Conservation (phyloP, 2,329 filamentous ascomycete species). For the Fusarium agapanthi region DNA sequence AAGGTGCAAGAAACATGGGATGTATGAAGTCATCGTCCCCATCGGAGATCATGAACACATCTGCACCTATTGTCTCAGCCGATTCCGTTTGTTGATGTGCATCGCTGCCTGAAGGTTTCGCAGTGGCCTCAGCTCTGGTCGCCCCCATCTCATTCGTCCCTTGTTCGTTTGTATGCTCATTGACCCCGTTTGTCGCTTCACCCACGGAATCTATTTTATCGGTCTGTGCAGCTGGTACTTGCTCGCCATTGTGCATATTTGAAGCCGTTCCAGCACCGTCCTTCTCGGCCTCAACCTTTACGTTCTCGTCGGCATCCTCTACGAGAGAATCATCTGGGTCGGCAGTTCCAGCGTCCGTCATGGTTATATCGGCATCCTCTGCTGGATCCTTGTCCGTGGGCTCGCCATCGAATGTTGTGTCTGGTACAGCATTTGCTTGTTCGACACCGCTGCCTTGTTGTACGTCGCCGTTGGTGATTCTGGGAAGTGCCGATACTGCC, state of each 20-base stretch:
- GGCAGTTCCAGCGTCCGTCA: constrained; percentile 44
- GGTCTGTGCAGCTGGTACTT: background rate
- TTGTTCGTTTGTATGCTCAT: background rate
- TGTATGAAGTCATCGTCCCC: constrained; percentile 68
- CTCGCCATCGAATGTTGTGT: constrained; percentile 3
- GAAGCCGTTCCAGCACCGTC: background rate
- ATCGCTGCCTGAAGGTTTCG: constrained; percentile 1
- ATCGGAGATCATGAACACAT: constrained; percentile 4
- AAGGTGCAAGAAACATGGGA: constrained; percentile 76
- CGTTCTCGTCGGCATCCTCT: constrained; percentile 13
- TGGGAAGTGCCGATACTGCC: constrained; percentile 18
- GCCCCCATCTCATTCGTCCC: background rate
- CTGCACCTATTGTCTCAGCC: constrained; percentile 13
- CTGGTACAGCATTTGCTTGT: background rate
- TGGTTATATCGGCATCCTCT: constrained; percentile 41
- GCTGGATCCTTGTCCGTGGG: constrained; percentile 15
- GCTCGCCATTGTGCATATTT: constrained; percentile 19
- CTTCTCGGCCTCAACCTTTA: constrained; percentile 13
- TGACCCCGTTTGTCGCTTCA: constrained; percentile 7
- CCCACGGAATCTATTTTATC: background rate
- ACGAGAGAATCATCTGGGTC: constrained; percentile 33
- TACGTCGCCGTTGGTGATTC: constrained; percentile 38
- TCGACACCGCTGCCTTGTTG: constrained; percentile 21
- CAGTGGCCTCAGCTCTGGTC: background rate
- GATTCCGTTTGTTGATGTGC: constrained; percentile 6